Percentiles rank a stretch among this genome's conserved stretches.
These are phyloP conservation scores for Mrakia hoshinonis DNA, from an alignment of 768 basidiomycete species.

Conservation along the genomic window DNA sequence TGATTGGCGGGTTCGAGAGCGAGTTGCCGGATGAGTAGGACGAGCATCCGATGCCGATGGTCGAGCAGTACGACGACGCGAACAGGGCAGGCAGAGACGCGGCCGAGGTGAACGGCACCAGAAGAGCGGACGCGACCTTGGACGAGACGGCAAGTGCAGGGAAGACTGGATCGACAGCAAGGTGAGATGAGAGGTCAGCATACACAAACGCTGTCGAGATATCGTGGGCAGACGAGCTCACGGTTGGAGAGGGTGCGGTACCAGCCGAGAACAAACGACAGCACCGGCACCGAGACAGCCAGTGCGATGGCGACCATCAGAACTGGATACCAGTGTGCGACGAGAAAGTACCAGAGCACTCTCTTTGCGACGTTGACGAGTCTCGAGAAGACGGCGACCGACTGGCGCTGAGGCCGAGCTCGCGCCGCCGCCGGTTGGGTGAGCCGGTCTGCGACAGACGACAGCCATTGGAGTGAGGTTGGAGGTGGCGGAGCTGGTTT, in stretches of 20 bases:
- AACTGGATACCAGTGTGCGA: not conserved
- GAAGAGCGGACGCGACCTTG: not conserved
- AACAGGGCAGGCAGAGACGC: not conserved
- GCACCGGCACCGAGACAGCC: not conserved
- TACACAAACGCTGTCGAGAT: no score
- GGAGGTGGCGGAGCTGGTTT: not conserved
- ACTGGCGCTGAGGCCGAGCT: not conserved
- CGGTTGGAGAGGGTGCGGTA: not conserved
- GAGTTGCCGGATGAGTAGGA: not conserved
- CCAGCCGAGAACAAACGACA: not conserved
- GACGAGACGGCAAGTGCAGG: not conserved
- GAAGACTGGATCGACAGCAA: not conserved
- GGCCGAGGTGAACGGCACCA: not conserved
- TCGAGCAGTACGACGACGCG: slow-evolving; percentile 1
- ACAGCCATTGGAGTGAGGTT: not conserved
- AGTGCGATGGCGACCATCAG: not conserved
- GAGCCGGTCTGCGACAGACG: not conserved
- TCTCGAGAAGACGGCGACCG: not conserved
- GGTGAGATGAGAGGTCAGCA: not conserved
- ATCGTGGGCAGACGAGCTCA: not conserved
- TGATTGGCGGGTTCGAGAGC: not conserved
- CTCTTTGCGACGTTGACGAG: not conserved
- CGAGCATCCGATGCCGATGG: slow-evolving; percentile 1
- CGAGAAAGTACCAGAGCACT: not conserved
- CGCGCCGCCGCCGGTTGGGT: not conserved